Evolutionary conservation across 352 stramenopile genomes (phyloP).

Genomic region (Pythium graminicola): DNA sequence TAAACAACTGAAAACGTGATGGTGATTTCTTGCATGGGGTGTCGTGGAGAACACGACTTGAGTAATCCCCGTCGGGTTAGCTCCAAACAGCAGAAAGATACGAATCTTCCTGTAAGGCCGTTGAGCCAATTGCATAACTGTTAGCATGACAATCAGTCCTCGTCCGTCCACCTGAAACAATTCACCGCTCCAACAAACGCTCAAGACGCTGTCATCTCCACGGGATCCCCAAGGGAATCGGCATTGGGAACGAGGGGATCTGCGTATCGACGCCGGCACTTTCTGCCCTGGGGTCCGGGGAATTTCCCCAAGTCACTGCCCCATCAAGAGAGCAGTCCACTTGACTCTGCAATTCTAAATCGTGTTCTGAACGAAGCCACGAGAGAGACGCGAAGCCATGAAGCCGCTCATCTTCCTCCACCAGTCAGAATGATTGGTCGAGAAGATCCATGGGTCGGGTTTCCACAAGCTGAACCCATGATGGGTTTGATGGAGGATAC

Average conservation of each 20-base stretch:
- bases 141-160: slow-evolving; percentile 89
- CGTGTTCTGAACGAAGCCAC: slow-evolving; percentile 69
- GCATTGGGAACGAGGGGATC: slow-evolving; percentile 68
- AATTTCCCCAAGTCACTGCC: slow-evolving; percentile 84
- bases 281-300: slow-evolving; percentile 85
- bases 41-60: slow-evolving; percentile 90
- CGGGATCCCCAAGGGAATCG: slow-evolving; percentile 6
- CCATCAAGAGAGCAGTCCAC: slow-evolving; percentile 29
- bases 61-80: slow-evolving; percentile 90
- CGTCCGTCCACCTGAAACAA: slow-evolving; percentile 35
- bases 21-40: slow-evolving; percentile 36
- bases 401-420: not conserved
- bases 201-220: not conserved
- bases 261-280: slow-evolving; percentile 79
- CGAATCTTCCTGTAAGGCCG: slow-evolving; percentile 43
- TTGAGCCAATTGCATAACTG: slow-evolving; percentile 91
- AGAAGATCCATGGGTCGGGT: slow-evolving; percentile 12
- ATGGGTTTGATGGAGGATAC: too few species aligned
- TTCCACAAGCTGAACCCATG: too few species aligned
- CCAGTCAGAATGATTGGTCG: slow-evolving; percentile 2
- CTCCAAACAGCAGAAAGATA: slow-evolving; percentile 54
- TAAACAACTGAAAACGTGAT: slow-evolving; percentile 1
- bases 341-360: slow-evolving; percentile 92
- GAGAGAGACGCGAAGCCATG: not conserved
- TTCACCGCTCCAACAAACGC: not conserved